Evolutionary conservation across 83 land plant genomes (phyloP).

Genomic region (Thuja plicata): DNA sequence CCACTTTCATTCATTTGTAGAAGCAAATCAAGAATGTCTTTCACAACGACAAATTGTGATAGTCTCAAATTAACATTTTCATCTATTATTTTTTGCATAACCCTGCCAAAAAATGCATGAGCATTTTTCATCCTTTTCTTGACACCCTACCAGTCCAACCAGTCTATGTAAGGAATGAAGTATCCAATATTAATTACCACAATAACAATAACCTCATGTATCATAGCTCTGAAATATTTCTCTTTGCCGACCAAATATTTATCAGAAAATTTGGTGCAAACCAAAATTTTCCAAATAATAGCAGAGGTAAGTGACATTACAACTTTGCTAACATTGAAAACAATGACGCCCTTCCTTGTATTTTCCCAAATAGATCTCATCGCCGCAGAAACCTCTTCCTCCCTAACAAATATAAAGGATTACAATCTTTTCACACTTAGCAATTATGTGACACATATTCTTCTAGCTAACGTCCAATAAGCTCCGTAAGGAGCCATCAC

Average conservation of each 20-base stretch:
- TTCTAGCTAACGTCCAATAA: slow-evolving; percentile 13
- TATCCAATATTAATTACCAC: slow-evolving; percentile 3
- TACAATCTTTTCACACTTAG: slow-evolving; percentile 13
- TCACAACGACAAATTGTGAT: background rate
- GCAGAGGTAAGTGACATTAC: background rate
- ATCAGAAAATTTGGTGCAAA: background rate
- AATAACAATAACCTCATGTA: background rate
- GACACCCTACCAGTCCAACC: background rate
- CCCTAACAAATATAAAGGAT: background rate
- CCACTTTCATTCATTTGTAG: background rate
- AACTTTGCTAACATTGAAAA: too few relatives aligned
- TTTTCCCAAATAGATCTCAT: background rate
- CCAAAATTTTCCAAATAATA: background rate
- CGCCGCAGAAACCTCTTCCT: slow-evolving; percentile 15
- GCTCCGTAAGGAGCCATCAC: slow-evolving; percentile 12
- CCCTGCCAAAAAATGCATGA: background rate
- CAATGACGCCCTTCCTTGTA: background rate
- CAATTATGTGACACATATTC: slow-evolving; percentile 11
- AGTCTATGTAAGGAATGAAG: slow-evolving; percentile 11
- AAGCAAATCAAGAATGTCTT: background rate
- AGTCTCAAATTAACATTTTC: background rate
- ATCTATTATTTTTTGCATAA: background rate
- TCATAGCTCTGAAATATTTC: background rate
- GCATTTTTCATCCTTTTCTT: background rate
- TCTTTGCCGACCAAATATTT: too few relatives aligned